Evolutionary conservation across 1,284 basidiomycete genomes (phyloP).

Genomic region (Boletus semigastroideus): DNA sequence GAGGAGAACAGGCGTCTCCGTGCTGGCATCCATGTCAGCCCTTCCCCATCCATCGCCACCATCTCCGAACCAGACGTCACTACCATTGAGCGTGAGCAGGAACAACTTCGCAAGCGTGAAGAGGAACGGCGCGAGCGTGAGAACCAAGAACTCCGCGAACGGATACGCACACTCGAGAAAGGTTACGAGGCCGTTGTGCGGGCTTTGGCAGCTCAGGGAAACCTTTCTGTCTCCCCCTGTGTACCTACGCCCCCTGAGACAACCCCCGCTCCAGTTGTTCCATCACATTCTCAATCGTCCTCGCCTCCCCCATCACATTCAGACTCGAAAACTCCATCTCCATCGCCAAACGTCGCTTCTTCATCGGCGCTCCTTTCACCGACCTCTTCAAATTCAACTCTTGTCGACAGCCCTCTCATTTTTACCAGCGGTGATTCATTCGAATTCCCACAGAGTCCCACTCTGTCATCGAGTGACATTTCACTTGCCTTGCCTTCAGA

Average conservation of each 20-base stretch:
- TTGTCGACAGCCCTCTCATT: slow-evolving; percentile 33
- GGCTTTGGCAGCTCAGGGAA: slow-evolving; percentile 59
- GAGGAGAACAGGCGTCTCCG: slow-evolving; percentile 81
- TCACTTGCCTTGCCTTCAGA: slow-evolving; percentile 19
- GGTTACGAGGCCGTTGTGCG: slow-evolving; percentile 79
- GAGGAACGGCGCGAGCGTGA: slow-evolving; percentile 56
- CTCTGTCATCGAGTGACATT: slow-evolving; percentile 20
- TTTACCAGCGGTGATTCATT: slow-evolving; percentile 32
- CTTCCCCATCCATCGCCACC: slow-evolving; percentile 41
- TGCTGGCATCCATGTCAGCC: slow-evolving; percentile 54
- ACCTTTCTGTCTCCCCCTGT: slow-evolving; percentile 17
- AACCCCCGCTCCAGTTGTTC: slow-evolving; percentile 24
- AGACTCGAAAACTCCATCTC: slow-evolving; percentile 26
- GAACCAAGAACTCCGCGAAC: slow-evolving; percentile 71
- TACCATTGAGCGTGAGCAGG: slow-evolving; percentile 23
- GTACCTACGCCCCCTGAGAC: slow-evolving; percentile 29
- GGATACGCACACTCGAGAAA: slow-evolving; percentile 72
- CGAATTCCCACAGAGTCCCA: slow-evolving; percentile 29
- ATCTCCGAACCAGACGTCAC: slow-evolving; percentile 27
- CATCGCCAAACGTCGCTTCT: slow-evolving; percentile 3
- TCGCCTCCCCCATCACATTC: slow-evolving; percentile 35
- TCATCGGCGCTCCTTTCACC: slow-evolving; percentile 45
- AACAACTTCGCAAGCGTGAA: slow-evolving; percentile 43
- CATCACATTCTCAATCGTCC: slow-evolving; percentile 20
- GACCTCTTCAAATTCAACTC: slow-evolving; percentile 43